Conservation (phyloP, 768 basidiomycete genomes). For the Hericium coralloides region DNA sequence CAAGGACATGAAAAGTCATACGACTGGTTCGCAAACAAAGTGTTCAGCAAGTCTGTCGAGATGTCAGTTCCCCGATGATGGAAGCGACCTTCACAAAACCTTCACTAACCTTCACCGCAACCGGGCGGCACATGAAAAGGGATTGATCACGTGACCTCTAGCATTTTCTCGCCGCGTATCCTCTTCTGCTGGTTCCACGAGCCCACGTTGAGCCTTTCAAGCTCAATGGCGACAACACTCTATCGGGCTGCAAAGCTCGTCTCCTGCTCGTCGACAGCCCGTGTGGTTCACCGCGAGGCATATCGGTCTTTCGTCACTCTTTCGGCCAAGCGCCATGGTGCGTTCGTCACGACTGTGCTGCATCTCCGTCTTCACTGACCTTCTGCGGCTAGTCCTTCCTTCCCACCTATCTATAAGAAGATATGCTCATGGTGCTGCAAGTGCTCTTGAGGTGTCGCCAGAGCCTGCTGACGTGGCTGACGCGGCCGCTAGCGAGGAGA, state of each 20-base stretch:
- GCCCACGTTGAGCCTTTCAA: background rate
- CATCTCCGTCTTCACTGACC: background rate
- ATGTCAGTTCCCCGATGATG: no score
- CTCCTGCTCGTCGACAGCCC: background rate
- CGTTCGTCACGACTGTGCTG: background rate
- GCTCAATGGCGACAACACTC: background rate
- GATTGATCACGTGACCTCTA: background rate
- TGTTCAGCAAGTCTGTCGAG: no score
- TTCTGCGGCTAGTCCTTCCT: conserved; percentile 1
- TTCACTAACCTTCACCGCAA: no score
- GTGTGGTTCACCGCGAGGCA: background rate
- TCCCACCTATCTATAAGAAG: background rate
- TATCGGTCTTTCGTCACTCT: background rate
- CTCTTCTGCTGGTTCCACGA: background rate
- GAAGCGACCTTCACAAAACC: no score
- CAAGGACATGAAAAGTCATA: no score
- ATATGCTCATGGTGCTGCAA: conserved; percentile 4
- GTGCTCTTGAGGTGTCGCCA: background rate
- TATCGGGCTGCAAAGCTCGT: background rate
- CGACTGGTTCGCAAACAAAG: no score
- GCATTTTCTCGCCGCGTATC: background rate
- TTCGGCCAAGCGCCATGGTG: conserved; percentile 4
- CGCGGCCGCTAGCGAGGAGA: background rate
- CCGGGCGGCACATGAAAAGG: background rate
- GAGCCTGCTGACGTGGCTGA: background rate